Conservation (phyloP, 2,329 filamentous ascomycete genomes). For the Hypoxylon sp. region DNA sequence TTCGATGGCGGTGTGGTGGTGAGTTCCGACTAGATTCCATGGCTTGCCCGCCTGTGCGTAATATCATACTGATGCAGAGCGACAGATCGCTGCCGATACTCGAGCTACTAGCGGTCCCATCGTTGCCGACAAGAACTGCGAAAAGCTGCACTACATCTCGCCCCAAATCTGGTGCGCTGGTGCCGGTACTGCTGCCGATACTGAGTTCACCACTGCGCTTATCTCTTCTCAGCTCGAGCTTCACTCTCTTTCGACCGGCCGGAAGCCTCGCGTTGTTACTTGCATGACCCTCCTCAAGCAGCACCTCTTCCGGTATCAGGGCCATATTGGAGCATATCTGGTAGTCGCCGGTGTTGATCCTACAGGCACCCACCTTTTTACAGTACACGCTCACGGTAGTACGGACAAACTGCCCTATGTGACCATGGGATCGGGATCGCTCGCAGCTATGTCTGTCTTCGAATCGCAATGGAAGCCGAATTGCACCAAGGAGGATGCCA, state of each 20-base stretch:
- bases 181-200: slow-evolving; percentile 96
- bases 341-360: slow-evolving; percentile 97
- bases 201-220: slow-evolving; percentile 98
- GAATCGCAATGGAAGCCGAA: slow-evolving; percentile 93
- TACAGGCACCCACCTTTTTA: slow-evolving; percentile 94
- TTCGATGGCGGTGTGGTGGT: slow-evolving; percentile 97
- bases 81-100: slow-evolving; percentile 94
- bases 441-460: slow-evolving; percentile 98
- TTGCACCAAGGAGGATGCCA: slow-evolving; percentile 77
- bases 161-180: slow-evolving; percentile 99
- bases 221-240: slow-evolving; percentile 99
- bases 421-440: slow-evolving; percentile 96
- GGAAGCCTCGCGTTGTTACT: slow-evolving; percentile 96
- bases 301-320: slow-evolving; percentile 98
- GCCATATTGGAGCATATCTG: slow-evolving; percentile 96
- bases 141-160: slow-evolving; percentile 99
- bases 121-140: slow-evolving; percentile 99
- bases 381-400: slow-evolving; percentile 96
- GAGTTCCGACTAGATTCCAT: slow-evolving; percentile 54
- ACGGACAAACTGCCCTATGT: slow-evolving; percentile 99
- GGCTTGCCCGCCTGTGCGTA: background rate
- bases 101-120: slow-evolving; percentile 97
- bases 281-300: slow-evolving; percentile 99
- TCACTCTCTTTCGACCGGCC: slow-evolving; percentile 94
- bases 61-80: slow-evolving; percentile 33